Evolutionary conservation across 192 early-diverging fungal species (phyloP).

Genomic region (Coemansia sp.): DNA sequence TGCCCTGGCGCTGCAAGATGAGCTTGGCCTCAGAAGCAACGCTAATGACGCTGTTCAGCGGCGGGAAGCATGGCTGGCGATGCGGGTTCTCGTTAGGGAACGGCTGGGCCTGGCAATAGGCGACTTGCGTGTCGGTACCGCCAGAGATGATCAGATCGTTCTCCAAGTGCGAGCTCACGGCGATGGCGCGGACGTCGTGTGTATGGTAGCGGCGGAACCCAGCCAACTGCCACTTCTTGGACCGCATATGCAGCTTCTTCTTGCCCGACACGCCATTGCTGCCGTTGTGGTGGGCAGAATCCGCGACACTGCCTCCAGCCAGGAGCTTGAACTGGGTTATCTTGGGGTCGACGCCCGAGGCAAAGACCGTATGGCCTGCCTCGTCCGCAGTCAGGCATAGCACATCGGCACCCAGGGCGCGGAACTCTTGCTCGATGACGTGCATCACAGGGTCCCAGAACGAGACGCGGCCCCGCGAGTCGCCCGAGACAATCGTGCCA

Average conservation of each 20-base stretch:
- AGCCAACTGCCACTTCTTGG: constrained; percentile 74
- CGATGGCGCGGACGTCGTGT: constrained; percentile 91
- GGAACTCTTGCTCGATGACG: constrained; percentile 71
- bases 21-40: constrained; percentile 64
- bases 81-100: constrained; percentile 68
- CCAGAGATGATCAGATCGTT: constrained; percentile 81
- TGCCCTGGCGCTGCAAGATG: constrained; percentile 66
- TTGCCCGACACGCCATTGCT: constrained; percentile 1
- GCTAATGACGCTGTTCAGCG: constrained; percentile 59
- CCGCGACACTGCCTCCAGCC: constrained; percentile 29
- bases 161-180: constrained; percentile 69
- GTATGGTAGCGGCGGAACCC: constrained; percentile 90
- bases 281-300: background rate
- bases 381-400: constrained; percentile 74
- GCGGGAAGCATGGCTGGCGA: constrained; percentile 68
- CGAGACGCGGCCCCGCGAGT: constrained; percentile 87
- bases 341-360: constrained; percentile 91
- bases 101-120: constrained; percentile 60
- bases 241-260: background rate
- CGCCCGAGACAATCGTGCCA: constrained; percentile 85
- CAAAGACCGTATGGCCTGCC: constrained; percentile 76
- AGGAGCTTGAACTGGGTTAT: constrained; percentile 68
- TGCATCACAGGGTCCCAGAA: constrained; percentile 83
- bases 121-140: constrained; percentile 78
- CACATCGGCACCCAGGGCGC: constrained; percentile 85